Percentiles rank a stretch among this genome's conserved stretches.
phyloP scores from a whole-genome alignment of 345 rosid species.

The Diplotaxis tenuifolia region DNA sequence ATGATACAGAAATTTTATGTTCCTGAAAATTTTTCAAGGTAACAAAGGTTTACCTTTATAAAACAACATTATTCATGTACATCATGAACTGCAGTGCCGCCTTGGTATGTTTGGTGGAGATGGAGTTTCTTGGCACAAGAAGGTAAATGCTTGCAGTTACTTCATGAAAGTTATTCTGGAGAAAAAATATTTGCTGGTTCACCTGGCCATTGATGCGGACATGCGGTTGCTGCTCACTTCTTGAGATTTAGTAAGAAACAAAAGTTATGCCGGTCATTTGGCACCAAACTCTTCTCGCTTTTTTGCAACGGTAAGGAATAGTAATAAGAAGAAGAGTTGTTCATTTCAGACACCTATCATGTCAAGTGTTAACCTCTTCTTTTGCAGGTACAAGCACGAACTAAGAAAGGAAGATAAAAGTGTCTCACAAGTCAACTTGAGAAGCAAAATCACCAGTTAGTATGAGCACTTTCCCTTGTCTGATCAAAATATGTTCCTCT shows the following conservation, averaged over 20 bases:
- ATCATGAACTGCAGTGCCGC: slow-evolving; percentile 7
- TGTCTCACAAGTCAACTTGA: too few relatives aligned
- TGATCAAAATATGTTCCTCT: too few relatives aligned
- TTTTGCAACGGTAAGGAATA: slow-evolving; percentile 2
- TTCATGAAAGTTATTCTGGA: slow-evolving; percentile 13
- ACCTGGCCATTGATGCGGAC: too few relatives aligned
- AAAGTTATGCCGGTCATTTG: neutral
- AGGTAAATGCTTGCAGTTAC: slow-evolving; percentile 5
- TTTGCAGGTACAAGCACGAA: too few relatives aligned
- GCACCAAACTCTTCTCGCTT: slow-evolving; percentile 7
- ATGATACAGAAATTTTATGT: neutral
- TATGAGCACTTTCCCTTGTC: too few relatives aligned
- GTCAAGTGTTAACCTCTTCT: too few relatives aligned
- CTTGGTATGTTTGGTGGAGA: neutral
- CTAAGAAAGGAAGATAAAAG: too few relatives aligned
- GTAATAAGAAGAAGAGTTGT: too few relatives aligned
- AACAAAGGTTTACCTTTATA: neutral
- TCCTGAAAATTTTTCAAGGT: slow-evolving; percentile 6
- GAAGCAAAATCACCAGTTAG: too few relatives aligned
- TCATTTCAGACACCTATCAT: too few relatives aligned
- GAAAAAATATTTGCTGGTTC: neutral
- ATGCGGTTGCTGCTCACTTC: neutral
- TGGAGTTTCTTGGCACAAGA: neutral
- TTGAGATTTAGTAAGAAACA: slow-evolving; percentile 8
- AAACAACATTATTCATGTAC: neutral